phyloP scores from a whole-genome alignment of 805 yeast species.

The Sugiyamaella marilandica region DNA sequence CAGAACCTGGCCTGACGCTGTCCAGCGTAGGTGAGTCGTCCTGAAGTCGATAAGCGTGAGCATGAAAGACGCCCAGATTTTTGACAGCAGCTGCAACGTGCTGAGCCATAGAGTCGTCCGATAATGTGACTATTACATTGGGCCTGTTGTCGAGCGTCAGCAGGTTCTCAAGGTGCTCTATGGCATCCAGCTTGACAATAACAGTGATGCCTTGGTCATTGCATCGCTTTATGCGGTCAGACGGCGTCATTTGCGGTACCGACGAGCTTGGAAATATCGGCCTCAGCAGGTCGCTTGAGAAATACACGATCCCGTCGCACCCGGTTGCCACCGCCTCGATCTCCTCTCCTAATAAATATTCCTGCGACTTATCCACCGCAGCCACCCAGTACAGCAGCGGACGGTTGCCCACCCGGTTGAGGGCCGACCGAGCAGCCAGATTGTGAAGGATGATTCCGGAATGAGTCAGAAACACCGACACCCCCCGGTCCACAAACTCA shows the following conservation, averaged over 20 bases:
- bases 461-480: slow-evolving; percentile 13
- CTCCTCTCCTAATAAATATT: slow-evolving; percentile 21
- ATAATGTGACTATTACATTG: neutral
- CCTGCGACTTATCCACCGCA: slow-evolving; percentile 8
- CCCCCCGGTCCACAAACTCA: slow-evolving; percentile 12
- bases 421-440: slow-evolving; percentile 17
- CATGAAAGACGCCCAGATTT: neutral
- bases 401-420: slow-evolving; percentile 16
- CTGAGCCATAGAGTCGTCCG: neutral
- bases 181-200: slow-evolving; percentile 7
- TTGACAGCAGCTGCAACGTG: neutral
- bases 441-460: slow-evolving; percentile 22
- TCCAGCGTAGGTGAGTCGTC: neutral
- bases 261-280: neutral
- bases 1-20: neutral
- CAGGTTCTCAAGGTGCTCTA: neutral
- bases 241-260: neutral
- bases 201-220: slow-evolving; percentile 4
- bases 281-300: slow-evolving; percentile 8
- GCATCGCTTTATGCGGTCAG: slow-evolving; percentile 4
- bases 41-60: neutral
- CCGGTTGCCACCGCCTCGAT: slow-evolving; percentile 21
- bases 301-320: slow-evolving; percentile 19
- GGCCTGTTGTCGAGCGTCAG: slow-evolving; percentile 1
- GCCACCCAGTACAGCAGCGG: slow-evolving; percentile 20